These are phyloP conservation scores for Fusarium sp. DNA, from an alignment of 2,329 filamentous ascomycete species.

Conservation along the genomic window DNA sequence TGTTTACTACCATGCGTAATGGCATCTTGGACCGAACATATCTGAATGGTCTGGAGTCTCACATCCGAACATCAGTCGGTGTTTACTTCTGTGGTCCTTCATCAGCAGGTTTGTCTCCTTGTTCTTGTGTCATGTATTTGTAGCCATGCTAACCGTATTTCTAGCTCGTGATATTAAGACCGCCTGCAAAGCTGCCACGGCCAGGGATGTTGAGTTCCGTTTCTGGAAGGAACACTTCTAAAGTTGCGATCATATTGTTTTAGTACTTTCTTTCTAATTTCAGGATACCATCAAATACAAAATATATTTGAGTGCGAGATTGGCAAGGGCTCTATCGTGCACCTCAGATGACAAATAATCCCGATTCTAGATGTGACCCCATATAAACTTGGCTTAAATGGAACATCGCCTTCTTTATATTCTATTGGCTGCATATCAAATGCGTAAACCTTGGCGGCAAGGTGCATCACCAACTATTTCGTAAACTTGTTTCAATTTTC, in stretches of 20 bases:
- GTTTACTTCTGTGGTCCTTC: constrained; percentile 98
- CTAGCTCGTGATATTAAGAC: constrained; percentile 87
- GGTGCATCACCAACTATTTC: constrained; percentile 9
- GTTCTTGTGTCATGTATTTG: not conserved
- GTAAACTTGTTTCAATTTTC: constrained; percentile 13
- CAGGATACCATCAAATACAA: constrained; percentile 45
- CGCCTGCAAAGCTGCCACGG: constrained; percentile 81
- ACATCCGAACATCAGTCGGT: constrained; percentile 86
- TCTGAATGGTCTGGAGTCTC: constrained; percentile 83
- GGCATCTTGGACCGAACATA: constrained; percentile 90
- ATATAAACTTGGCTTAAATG: not conserved
- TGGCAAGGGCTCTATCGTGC: too few relatives aligned
- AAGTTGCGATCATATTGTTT: constrained; percentile 27
- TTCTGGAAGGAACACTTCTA: constrained; percentile 99
- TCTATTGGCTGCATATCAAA: too few relatives aligned
- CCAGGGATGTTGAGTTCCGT: constrained; percentile 88
- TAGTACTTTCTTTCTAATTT: constrained; percentile 38
- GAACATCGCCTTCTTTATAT: too few relatives aligned
- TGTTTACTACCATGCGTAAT: constrained; percentile 88
- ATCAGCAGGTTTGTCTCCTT: constrained; percentile 66
- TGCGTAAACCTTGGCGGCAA: not conserved
- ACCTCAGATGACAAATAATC: too few relatives aligned
- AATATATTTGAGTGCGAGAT: not conserved
- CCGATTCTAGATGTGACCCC: constrained; percentile 2
- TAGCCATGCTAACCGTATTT: constrained; percentile 54